Evolutionary conservation across 768 basidiomycete genomes (phyloP).

Genomic region (Kwoniella europaea): DNA sequence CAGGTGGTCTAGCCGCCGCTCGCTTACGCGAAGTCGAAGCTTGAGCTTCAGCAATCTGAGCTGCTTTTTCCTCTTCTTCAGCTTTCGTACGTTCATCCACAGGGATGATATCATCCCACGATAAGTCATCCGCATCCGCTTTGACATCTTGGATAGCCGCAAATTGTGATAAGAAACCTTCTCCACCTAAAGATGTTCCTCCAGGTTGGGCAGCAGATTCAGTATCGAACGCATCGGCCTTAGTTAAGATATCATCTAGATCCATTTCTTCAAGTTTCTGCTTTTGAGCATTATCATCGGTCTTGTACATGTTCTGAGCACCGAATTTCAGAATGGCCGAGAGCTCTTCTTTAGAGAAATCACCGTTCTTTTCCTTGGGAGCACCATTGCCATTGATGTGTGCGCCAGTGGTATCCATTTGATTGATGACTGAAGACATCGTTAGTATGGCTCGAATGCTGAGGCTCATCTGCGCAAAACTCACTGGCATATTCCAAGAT

Average conservation of each 20-base stretch:
- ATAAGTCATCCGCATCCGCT: slow-evolving; percentile 77
- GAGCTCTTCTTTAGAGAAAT: slow-evolving; percentile 81
- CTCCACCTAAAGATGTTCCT: slow-evolving; percentile 93
- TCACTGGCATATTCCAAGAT: slow-evolving; percentile 97
- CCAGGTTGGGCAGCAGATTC: slow-evolving; percentile 78
- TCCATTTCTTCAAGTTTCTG: slow-evolving; percentile 99
- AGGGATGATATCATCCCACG: slow-evolving; percentile 99
- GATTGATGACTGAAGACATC: slow-evolving; percentile 83
- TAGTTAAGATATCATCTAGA: slow-evolving; percentile 94
- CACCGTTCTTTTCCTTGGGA: slow-evolving; percentile 59
- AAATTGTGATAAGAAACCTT: slow-evolving; percentile 92
- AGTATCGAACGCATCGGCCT: slow-evolving; percentile 97
- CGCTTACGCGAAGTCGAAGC: slow-evolving; percentile 74
- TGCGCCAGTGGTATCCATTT: slow-evolving; percentile 98
- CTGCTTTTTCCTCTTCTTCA: slow-evolving; percentile 79
- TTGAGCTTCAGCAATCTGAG: slow-evolving; percentile 66
- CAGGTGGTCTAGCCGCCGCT: slow-evolving; percentile 71
- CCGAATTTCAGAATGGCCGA: slow-evolving; percentile 98
- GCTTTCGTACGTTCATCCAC: slow-evolving; percentile 83
- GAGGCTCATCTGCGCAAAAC: slow-evolving; percentile 52
- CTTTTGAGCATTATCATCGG: slow-evolving; percentile 88
- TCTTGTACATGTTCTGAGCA: slow-evolving; percentile 99
- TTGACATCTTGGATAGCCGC: slow-evolving; percentile 97
- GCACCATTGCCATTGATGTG: slow-evolving; percentile 77
- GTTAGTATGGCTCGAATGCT: too few species aligned